phyloP scores from a whole-genome alignment of 2,329 filamentous ascomycete species.

The Leptographium wingfieldii region DNA sequence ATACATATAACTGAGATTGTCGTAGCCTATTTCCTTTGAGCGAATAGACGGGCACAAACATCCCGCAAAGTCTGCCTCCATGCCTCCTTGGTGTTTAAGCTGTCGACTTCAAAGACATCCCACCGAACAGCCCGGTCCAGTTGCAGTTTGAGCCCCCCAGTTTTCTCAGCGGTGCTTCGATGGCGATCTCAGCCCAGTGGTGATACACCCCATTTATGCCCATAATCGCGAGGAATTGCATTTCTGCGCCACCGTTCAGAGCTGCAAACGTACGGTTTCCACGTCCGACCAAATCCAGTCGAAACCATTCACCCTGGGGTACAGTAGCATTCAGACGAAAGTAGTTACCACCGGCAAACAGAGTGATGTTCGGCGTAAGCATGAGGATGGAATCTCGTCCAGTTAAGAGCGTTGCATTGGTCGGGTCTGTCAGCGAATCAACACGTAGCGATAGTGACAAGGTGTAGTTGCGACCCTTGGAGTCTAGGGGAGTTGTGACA shows the following conservation, averaged over 20 bases:
- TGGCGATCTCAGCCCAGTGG: constrained; percentile 28
- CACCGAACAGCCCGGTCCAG: constrained; percentile 21
- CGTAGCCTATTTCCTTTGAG: too few relatives aligned
- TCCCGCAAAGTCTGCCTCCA: too few relatives aligned
- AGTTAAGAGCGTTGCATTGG: constrained; percentile 27
- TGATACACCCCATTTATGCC: constrained; percentile 28
- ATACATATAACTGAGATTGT: too few relatives aligned
- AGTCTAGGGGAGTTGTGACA: constrained; percentile 32
- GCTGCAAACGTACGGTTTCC: constrained; percentile 21
- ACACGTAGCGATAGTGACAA: constrained; percentile 30
- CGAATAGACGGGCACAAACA: too few relatives aligned
- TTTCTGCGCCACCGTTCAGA: constrained; percentile 14
- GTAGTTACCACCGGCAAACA: constrained; percentile 23
- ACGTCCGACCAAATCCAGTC: constrained; percentile 18
- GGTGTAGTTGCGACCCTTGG: constrained; percentile 45
- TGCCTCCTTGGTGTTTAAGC: background rate
- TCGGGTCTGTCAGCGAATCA: constrained; percentile 17
- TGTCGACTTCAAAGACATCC: constrained; percentile 11
- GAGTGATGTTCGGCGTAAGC: constrained; percentile 23
- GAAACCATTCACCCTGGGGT: constrained; percentile 18
- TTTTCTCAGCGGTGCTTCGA: constrained; percentile 30
- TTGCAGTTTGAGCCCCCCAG: constrained; percentile 22
- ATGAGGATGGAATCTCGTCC: constrained; percentile 30
- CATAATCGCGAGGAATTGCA: constrained; percentile 28
- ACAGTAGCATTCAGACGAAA: constrained; percentile 23